Evolutionary conservation across 2,329 filamentous ascomycete genomes (phyloP), one percentile per base, ranked within the genome.

Genomic region (Nigrospora osmanthi): DNA sequence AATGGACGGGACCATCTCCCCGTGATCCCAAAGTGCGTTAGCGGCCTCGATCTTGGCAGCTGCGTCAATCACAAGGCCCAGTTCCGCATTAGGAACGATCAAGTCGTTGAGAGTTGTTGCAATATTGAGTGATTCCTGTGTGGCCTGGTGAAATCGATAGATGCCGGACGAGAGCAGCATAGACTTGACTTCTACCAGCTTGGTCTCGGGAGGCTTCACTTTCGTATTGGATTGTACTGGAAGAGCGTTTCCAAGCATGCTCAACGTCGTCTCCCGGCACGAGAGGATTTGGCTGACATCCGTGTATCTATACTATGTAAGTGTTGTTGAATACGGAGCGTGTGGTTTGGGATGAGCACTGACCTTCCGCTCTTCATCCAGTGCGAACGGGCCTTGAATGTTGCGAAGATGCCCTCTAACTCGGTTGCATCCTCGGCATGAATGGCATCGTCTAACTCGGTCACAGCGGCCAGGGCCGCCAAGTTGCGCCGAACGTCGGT

Each of bases 11-110:
- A 84, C 80, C 70, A 88, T 87, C 63, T 98, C 91, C 12, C 89
- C 89, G 59, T 95, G 86, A 50, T 94, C 89, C 91, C 93, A 98
- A 1, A 98, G 70, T 7, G 94, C 89, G 56, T 86, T 89, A 11
- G 94, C 90, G 9, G 87, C 80, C 62, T 97, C 93, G 44, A 91
- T 78, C 51, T 83, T 81, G 35, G 89, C 80, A 12, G 83, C 83
- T 12, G 83, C 86, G 57, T 89, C 85, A 38, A 96, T 80, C 46
- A 82, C 78, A 2, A 97, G 67, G 0, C 85, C 87, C n/a, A 88
- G 64, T 0, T 78, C 71, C 48, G 76, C 74, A 58, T 87, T 93
- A 4, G 81, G 71, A 6, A 71, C 61, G n/a, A 89, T 79, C 23
- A 97, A 73, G 45, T 87, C 81, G 12, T 81, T 86, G n/a, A 98